phyloP scores from a whole-genome alignment of 805 yeast species.

The Ogataea nakhonphanomensis region DNA sequence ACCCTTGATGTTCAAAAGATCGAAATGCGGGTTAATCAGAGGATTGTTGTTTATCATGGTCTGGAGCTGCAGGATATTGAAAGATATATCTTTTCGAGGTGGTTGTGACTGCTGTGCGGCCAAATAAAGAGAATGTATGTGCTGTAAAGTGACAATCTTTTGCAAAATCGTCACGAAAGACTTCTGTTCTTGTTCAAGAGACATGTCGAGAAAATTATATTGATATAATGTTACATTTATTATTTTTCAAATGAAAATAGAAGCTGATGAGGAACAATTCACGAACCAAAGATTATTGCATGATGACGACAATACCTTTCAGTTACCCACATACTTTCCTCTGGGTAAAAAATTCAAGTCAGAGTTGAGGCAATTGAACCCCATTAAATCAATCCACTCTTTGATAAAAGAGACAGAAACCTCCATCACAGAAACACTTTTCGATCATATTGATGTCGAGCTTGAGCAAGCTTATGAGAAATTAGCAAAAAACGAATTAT shows the following conservation, averaged over 20 bases:
- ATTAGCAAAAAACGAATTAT: constrained; percentile 11
- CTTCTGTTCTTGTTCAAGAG: constrained; percentile 3
- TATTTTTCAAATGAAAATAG: constrained; percentile 5
- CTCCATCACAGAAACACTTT: constrained; percentile 12
- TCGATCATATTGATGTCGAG: constrained; percentile 16
- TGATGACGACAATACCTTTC: neutral
- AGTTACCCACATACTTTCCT: constrained; percentile 28
- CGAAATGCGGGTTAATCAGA: constrained; percentile 34
- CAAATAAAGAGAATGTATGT: constrained; percentile 33
- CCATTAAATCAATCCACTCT: constrained; percentile 8
- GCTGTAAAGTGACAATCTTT: constrained; percentile 36
- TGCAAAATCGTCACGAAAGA: constrained; percentile 33
- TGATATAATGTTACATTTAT: neutral
- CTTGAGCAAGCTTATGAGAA: constrained; percentile 20
- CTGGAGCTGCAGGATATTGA: constrained; percentile 35
- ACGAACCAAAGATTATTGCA: too few relatives aligned
- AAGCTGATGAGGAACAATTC: constrained; percentile 1
- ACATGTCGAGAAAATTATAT: constrained; percentile 2
- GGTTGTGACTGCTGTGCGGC: constrained; percentile 34
- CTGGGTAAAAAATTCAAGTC: constrained; percentile 12
- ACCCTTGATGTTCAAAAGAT: constrained; percentile 30
- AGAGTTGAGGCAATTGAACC: constrained; percentile 14
- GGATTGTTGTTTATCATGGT: constrained; percentile 37
- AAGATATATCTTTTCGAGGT: constrained; percentile 33
- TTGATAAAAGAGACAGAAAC: constrained; percentile 12